Evolutionary conservation across 495 filamentous ascomycete genomes (phyloP).

Genomic region (Hypoxylon fuscum): DNA sequence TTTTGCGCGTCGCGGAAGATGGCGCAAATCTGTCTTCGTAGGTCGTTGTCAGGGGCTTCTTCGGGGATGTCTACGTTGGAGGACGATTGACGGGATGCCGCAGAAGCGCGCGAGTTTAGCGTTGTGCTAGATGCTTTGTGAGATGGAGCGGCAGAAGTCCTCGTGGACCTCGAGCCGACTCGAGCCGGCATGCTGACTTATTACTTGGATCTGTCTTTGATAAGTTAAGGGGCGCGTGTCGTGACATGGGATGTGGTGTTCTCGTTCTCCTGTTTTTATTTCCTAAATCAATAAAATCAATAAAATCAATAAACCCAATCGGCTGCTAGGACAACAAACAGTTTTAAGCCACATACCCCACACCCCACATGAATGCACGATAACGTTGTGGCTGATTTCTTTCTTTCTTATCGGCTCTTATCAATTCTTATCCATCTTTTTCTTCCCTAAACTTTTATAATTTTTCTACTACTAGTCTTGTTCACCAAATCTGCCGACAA

Average conservation of each 20-base stretch:
- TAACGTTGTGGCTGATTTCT: conserved; percentile 4
- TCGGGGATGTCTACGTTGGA: conserved; percentile 72
- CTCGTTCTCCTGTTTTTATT: too few relatives aligned
- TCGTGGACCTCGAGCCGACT: conserved; percentile 61
- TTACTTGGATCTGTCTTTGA: conserved; percentile 10
- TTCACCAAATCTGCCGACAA: too few relatives aligned
- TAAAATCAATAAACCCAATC: conserved; percentile 34
- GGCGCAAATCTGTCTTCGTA: conserved; percentile 78
- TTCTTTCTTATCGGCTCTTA: not conserved
- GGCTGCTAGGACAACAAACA: conserved; percentile 39
- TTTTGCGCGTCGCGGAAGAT: conserved; percentile 90
- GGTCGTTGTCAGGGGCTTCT: conserved; percentile 72
- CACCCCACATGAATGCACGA: not conserved
- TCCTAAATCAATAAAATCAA: conserved; percentile 36
- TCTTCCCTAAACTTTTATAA: not conserved
- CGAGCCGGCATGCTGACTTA: conserved; percentile 67
- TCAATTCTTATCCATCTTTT: not conserved
- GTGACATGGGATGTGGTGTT: conserved; percentile 2
- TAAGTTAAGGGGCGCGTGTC: not conserved
- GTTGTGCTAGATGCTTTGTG: conserved; percentile 67
- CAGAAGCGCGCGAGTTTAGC: conserved; percentile 58
- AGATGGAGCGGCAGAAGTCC: conserved; percentile 61
- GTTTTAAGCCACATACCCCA: not conserved
- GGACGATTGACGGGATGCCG: conserved; percentile 69
- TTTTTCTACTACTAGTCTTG: not conserved